Evolutionary conservation across 2,329 filamentous ascomycete genomes (phyloP).

Genomic region (Curvularia spicifera): DNA sequence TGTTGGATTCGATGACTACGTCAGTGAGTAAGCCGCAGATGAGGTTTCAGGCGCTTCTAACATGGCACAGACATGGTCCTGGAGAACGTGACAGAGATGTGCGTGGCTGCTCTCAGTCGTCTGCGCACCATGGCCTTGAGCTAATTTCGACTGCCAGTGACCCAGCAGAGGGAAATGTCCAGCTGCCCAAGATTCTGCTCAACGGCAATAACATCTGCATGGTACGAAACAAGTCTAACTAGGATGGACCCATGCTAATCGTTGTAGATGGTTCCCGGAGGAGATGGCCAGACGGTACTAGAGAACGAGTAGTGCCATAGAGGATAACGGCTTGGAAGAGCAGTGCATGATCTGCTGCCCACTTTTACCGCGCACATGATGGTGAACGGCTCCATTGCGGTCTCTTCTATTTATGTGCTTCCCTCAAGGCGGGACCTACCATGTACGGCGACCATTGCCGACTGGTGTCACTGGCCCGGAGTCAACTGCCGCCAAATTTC

Average conservation of each 20-base stretch:
- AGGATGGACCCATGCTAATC: slow-evolving; percentile 14
- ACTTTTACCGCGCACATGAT: slow-evolving; percentile 1
- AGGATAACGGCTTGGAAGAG: neutral
- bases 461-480: slow-evolving; percentile 4
- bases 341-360: neutral
- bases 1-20: slow-evolving; percentile 97
- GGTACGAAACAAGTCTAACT: slow-evolving; percentile 62
- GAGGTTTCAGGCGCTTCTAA: slow-evolving; percentile 2
- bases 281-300: slow-evolving; percentile 39
- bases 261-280: slow-evolving; percentile 44
- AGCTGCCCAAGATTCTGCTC: slow-evolving; percentile 90
- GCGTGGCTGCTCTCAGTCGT: slow-evolving; percentile 46
- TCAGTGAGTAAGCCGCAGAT: slow-evolving; percentile 74
- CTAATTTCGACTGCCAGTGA: slow-evolving; percentile 66
- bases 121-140: neutral
- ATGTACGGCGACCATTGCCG: slow-evolving; percentile 3
- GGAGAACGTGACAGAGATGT: slow-evolving; percentile 97
- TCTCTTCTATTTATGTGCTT: neutral
- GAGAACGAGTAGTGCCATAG: slow-evolving; percentile 29
- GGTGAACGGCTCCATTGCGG: slow-evolving; percentile 3
- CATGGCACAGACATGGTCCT: slow-evolving; percentile 86
- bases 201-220: slow-evolving; percentile 99
- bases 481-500: neutral
- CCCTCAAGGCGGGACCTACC: neutral
- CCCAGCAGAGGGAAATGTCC: slow-evolving; percentile 80